These are phyloP conservation scores for Hyphopichia khmerensis DNA, from an alignment of 1,139 yeast genomes.

Conservation along the genomic window DNA sequence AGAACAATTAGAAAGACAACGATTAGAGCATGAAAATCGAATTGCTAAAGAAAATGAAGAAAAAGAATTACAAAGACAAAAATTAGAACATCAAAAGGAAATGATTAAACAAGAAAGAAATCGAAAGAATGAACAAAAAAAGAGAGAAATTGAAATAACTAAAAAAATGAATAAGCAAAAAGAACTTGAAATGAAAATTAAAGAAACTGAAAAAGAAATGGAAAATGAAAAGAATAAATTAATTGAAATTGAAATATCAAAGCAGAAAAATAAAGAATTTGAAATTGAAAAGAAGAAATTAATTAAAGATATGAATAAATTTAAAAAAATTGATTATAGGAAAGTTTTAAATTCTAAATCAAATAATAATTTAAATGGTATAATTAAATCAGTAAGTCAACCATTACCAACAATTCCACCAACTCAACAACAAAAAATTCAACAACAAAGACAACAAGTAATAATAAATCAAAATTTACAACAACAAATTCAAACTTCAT, in stretches of 20 bases:
- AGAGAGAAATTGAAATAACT: neutral
- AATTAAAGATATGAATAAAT: neutral
- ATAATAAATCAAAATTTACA: neutral
- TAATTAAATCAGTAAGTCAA: neutral
- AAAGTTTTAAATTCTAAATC: neutral
- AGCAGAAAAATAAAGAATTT: neutral
- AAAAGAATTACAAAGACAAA: neutral
- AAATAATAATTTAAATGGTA: neutral
- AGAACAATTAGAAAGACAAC: neutral
- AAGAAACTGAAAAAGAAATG: neutral
- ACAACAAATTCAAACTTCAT: neutral
- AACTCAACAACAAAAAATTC: neutral
- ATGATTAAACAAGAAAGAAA: neutral
- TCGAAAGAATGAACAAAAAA: neutral
- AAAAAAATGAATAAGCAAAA: neutral
- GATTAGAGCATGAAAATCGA: neutral
- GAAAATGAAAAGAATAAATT: neutral
- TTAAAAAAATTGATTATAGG: neutral
- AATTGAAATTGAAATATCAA: neutral
- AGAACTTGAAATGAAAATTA: neutral
- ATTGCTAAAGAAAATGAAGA: neutral
- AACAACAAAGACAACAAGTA: neutral
- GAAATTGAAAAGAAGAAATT: neutral
- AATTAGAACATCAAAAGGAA: neutral
- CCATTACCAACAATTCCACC: constrained; percentile 2